These are phyloP conservation scores for Zasmidium cellare DNA, from an alignment of 2,329 filamentous ascomycete species.

Conservation along the genomic window DNA sequence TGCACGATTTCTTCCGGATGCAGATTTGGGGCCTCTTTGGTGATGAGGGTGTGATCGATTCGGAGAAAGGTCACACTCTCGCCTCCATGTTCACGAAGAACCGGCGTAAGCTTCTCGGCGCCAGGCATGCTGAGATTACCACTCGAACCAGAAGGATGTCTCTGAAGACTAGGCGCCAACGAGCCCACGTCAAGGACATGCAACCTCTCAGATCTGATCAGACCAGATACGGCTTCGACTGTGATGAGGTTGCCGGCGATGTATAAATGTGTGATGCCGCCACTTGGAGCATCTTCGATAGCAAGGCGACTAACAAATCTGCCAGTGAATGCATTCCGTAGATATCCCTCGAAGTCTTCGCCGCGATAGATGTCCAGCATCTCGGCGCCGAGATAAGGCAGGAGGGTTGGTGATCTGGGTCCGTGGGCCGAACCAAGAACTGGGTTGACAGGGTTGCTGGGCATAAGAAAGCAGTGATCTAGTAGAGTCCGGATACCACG, in stretches of 20 bases:
- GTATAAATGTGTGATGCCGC: conserved; percentile 62
- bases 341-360: conserved; percentile 53
- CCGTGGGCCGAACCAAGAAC: conserved; percentile 8
- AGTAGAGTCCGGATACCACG: conserved; percentile 53
- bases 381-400: conserved; percentile 40
- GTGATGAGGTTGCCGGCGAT: conserved; percentile 58
- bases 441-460: neutral
- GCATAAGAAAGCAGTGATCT: conserved; percentile 48
- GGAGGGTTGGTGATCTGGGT: conserved; percentile 28
- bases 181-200: conserved; percentile 58
- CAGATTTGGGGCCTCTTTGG: conserved; percentile 40
- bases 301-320: conserved; percentile 55
- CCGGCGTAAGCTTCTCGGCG: conserved; percentile 55
- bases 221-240: conserved; percentile 55
- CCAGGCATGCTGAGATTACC: conserved; percentile 44
- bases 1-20: conserved; percentile 24
- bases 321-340: conserved; percentile 50
- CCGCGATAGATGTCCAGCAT: conserved; percentile 43
- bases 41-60: conserved; percentile 57
- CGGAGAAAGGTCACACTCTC: conserved; percentile 55
- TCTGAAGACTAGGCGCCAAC: conserved; percentile 32
- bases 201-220: conserved; percentile 53
- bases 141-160: conserved; percentile 24
- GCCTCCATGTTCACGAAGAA: conserved; percentile 49
- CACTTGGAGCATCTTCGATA: conserved; percentile 55